Percentiles rank a stretch among this genome's conserved stretches.
These are phyloP conservation scores for Kodamaea sagamina DNA, from an alignment of 805 yeast species.

Conservation along the genomic window DNA sequence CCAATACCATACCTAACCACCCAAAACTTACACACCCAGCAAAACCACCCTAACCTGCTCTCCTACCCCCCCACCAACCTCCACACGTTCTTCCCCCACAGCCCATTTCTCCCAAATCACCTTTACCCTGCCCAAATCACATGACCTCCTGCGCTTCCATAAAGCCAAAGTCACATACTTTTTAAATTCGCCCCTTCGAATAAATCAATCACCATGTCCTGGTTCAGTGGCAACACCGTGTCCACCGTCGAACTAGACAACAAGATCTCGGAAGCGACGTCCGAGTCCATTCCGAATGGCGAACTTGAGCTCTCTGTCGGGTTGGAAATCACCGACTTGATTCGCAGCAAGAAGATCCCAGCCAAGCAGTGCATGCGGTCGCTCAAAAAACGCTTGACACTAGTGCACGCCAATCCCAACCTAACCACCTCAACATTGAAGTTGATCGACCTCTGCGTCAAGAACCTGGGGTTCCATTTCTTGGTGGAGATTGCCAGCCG, in stretches of 20 bases:
- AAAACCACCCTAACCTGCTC: too few relatives aligned
- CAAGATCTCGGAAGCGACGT: conserved; percentile 74
- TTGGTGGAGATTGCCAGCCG: conserved; percentile 74
- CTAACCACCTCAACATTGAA: conserved; percentile 73
- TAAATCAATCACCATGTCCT: conserved; percentile 47
- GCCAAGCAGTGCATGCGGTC: conserved; percentile 83
- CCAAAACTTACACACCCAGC: too few relatives aligned
- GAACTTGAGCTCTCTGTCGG: conserved; percentile 74
- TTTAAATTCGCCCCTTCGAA: not conserved
- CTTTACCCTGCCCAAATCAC: too few relatives aligned
- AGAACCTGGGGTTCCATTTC: conserved; percentile 90
- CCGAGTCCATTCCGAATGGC: conserved; percentile 89
- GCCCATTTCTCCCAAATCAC: too few relatives aligned
- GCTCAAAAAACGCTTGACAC: conserved; percentile 70
- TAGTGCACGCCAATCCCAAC: conserved; percentile 70
- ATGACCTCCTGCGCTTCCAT: too few relatives aligned
- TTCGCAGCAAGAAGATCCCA: conserved; percentile 76
- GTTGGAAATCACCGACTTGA: conserved; percentile 82
- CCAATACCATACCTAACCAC: too few relatives aligned
- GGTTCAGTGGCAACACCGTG: conserved; percentile 47
- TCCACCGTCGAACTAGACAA: conserved; percentile 51
- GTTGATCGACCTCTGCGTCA: conserved; percentile 81
- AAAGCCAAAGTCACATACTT: too few relatives aligned
- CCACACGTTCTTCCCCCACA: too few relatives aligned
- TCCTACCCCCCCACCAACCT: too few relatives aligned